Evolutionary conservation across 163 green algal genomes (phyloP), one percentile per base, ranked within the genome.

Genomic region (Chlamydomonas reinhardtii): DNA sequence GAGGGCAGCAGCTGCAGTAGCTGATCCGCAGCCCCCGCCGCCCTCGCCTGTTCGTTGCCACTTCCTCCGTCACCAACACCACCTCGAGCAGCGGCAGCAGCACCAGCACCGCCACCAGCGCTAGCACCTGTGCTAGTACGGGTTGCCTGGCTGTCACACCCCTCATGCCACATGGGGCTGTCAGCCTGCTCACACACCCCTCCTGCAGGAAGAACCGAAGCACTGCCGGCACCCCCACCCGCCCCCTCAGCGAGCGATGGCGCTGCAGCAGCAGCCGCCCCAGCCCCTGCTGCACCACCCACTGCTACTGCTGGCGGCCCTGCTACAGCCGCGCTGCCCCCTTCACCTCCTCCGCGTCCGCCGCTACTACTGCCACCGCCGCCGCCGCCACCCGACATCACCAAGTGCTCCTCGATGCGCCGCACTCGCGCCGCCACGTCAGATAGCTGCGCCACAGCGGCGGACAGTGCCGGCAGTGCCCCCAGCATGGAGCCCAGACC

Each of bases 351-450:
- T 0, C 17, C 59, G 31, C 59, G 20, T 2, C 64, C 64, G 29
- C 29, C 64, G 27, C 59, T n/a, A 2, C 29, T 25, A 1, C 64
- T n/a, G 29, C 29, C 29, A 19, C 8, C 4, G 3, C 64, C 29
- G 8, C 64, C 29, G 29, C 64, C 64, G 27, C 29, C 64, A 3
- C 64, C 64, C 19, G 29, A 11, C 37, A 76, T 39, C 37, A 76
- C 39, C 37, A 86, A 19, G 56, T 73, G 70, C 34, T 43, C 34
- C 70, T 86, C 80, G 1, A 86, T 64, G 25, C 80, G 69, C 54
- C 35, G 69, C 70, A 86, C 29, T 3, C 80, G 80, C 15, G 71
- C 70, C 25, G 56, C 31, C 35, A 79, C 22, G 34, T 86, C 80
- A 2, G 32, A 4, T 25, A 86, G 54, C 80, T 79, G 70, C 0